Evolutionary conservation across 2,329 filamentous ascomycete genomes (phyloP), one percentile per base, ranked within the genome.

Genomic region (Colletotrichum tropicicola): DNA sequence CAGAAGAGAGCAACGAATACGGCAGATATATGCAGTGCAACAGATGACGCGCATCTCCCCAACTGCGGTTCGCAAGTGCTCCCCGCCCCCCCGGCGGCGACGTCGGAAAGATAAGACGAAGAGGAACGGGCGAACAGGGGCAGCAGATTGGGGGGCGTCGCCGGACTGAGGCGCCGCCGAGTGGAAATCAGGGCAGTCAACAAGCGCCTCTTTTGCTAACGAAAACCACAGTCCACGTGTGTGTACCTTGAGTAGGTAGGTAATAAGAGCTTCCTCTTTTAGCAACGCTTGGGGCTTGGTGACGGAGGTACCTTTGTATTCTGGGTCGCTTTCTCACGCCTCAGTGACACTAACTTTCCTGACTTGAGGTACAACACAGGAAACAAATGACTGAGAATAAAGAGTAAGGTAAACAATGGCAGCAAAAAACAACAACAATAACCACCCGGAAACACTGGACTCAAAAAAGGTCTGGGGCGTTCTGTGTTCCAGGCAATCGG

Each of bases 21-120:
- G 57, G 27, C 23, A 59, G 25, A 45, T 59, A 59, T 59, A 54
- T 59, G 57, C 57, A 21, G 57, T 59, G 57, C 48, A 44, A 54
- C 57, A 44, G 27, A 57, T 57, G 54, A 57, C 54, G 54, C 54
- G 54, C 54, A 48, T 47, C 19, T 15, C 4, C 39, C 39, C 19
- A 5, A 15, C n/a, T 17, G 37, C 7, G 15, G 37, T 3, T 9
- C 12, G 19, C 17, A 23, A 21, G 39, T 43, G 25, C 17, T 13
- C 41, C 25, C 15, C 15, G 15, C 41, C 19, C 52, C 39, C 17
- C 32, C 32, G 51, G 32, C 37, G 37, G 51, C 49, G 49, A n/a
- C 32, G 52, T 56, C 53, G 41, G 53, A 56, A 47, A 56, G 41
- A 56, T 56, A 47, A 56, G 53, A 44, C 53, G 53, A 47, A 45